Evolutionary conservation across 257 asterid species (phyloP).

Genomic region (Fraxinus americana): DNA sequence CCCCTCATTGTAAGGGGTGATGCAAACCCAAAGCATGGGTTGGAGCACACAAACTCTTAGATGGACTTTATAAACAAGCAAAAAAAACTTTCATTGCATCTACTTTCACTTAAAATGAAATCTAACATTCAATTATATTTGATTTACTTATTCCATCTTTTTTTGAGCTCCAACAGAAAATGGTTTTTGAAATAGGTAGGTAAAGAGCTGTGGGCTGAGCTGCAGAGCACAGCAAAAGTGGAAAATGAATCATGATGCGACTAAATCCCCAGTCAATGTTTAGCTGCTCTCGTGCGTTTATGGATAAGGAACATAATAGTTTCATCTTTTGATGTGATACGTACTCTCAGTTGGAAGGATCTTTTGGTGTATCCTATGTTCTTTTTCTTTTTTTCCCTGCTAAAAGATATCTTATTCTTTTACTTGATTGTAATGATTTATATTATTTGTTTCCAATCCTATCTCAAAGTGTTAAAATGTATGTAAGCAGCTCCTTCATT

Average conservation of each 20-base stretch:
- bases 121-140: neutral
- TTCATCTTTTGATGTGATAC: neutral
- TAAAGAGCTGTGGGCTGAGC: neutral
- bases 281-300: neutral
- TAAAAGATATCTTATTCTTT: neutral
- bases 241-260: neutral
- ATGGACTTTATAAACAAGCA: neutral
- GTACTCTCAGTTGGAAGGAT: neutral
- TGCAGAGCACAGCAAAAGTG: neutral
- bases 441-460: neutral
- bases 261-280: neutral
- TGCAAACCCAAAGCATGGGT: neutral
- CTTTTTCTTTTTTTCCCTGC: neutral
- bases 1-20: neutral
- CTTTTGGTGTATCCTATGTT: neutral
- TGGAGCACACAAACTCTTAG: neutral
- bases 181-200: neutral
- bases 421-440: neutral
- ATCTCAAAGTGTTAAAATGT: neutral
- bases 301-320: neutral
- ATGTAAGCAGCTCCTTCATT: neutral
- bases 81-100: too few species aligned
- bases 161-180: neutral
- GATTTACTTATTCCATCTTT: neutral
- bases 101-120: neutral